phyloP scores from a whole-genome alignment of 441 rosid species.

The Mallotus repandus region DNA sequence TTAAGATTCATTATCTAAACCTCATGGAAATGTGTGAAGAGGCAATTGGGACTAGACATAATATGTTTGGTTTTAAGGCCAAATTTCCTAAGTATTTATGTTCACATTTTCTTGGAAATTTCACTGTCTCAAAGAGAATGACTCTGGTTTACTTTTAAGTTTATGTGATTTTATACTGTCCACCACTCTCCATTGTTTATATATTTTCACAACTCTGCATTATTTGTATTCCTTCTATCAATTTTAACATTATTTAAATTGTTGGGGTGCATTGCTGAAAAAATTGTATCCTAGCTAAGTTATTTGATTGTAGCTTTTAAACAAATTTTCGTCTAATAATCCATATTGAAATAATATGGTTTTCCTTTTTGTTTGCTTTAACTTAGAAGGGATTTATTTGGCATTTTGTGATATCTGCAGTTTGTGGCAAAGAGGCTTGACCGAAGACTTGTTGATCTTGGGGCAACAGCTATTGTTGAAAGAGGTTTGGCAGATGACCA shows the following conservation, averaged over 20 bases:
- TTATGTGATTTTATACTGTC: background rate
- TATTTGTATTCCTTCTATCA: background rate
- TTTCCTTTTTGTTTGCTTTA: background rate
- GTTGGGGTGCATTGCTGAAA: background rate
- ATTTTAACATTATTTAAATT: background rate
- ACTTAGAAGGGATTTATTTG: conserved; percentile 15
- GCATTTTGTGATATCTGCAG: conserved; percentile 44
- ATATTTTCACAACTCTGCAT: background rate
- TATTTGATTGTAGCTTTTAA: conserved; percentile 1
- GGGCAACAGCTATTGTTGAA: conserved; percentile 63
- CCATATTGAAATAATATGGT: background rate
- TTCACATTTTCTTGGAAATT: background rate
- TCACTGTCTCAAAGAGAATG: background rate
- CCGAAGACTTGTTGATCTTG: conserved; percentile 84
- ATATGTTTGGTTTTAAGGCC: no score
- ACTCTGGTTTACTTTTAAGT: conserved; percentile 1
- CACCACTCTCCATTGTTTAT: background rate
- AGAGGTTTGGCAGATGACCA: conserved; percentile 96
- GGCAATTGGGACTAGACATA: no score
- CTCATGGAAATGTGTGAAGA: background rate
- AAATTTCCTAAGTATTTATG: background rate
- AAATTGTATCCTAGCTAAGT: background rate
- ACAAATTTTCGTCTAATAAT: background rate
- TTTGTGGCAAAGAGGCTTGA: conserved; percentile 97
- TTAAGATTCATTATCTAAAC: background rate